Evolutionary conservation across 2,329 filamentous ascomycete genomes (phyloP).

Genomic region (Celoporthe dispersa): DNA sequence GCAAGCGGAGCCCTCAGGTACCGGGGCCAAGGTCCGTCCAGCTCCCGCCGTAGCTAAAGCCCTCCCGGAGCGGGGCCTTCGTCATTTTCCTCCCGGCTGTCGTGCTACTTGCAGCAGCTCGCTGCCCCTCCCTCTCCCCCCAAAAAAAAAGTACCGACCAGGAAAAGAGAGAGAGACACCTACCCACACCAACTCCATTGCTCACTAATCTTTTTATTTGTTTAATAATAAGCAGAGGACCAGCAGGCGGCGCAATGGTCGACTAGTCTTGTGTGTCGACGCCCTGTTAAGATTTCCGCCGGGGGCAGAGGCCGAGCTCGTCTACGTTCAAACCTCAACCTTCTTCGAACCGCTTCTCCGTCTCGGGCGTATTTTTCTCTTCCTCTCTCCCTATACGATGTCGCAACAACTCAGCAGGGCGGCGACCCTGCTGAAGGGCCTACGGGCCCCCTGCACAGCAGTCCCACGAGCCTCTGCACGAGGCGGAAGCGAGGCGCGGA

Average conservation of each 20-base stretch:
- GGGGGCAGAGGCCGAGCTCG: not conserved
- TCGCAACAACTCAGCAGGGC: constrained; percentile 30
- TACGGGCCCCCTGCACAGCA: constrained; percentile 2
- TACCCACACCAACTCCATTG: not conserved
- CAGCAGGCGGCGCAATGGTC: constrained; percentile 6
- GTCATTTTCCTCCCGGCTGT: constrained; percentile 26
- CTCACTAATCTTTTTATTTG: not conserved
- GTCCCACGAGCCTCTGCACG: not conserved
- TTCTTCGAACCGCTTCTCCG: not conserved
- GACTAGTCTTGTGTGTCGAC: not conserved
- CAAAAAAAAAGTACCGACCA: not conserved
- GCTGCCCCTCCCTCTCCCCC: not conserved
- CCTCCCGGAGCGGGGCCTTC: constrained; percentile 16
- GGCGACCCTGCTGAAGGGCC: constrained; percentile 21
- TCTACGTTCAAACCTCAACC: not conserved
- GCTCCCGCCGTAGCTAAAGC: not conserved
- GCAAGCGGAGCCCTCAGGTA: not conserved
- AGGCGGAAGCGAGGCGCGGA: constrained; percentile 4
- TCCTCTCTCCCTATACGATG: constrained; percentile 14
- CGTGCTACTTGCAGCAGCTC: constrained; percentile 27
- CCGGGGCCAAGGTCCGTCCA: constrained; percentile 4
- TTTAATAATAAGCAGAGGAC: not conserved
- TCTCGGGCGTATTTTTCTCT: not conserved
- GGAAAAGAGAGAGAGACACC: not conserved
- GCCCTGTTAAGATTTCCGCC: not conserved